phyloP scores from a whole-genome alignment of 495 filamentous ascomycete genomes.

The Beverwykella pulmonaria region DNA sequence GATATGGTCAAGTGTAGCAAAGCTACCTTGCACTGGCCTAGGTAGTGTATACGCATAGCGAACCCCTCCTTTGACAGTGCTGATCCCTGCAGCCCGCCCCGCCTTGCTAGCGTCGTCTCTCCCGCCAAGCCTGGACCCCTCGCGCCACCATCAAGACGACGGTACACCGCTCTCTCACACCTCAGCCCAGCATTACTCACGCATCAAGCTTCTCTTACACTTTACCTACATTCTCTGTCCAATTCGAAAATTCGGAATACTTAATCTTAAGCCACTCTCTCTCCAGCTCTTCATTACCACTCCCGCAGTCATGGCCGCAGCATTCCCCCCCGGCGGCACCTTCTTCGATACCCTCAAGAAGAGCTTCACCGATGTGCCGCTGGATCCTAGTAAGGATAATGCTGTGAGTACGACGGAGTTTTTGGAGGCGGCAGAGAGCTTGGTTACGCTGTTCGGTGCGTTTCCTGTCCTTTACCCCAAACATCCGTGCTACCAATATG shows the following conservation, averaged over 20 bases:
- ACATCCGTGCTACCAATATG: too few species aligned
- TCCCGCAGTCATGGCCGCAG: slow-evolving; percentile 31
- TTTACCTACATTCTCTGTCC: too few species aligned
- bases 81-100: neutral
- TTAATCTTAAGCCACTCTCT: too few species aligned
- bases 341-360: slow-evolving; percentile 81
- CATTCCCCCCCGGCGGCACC: slow-evolving; percentile 65
- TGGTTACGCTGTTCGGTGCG: slow-evolving; percentile 85
- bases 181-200: neutral
- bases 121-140: neutral
- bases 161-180: neutral
- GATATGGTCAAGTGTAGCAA: neutral
- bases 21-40: too few species aligned
- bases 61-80: neutral
- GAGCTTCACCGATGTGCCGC: slow-evolving; percentile 79
- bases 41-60: too few species aligned
- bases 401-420: slow-evolving; percentile 79
- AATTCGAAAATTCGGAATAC: neutral
- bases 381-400: slow-evolving; percentile 64
- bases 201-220: too few species aligned
- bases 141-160: neutral
- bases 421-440: slow-evolving; percentile 83
- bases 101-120: neutral
- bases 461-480: slow-evolving; percentile 8
- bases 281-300: too few species aligned